These are phyloP conservation scores for Boletus speciosus DNA, from an alignment of 768 basidiomycete species.

Conservation along the genomic window DNA sequence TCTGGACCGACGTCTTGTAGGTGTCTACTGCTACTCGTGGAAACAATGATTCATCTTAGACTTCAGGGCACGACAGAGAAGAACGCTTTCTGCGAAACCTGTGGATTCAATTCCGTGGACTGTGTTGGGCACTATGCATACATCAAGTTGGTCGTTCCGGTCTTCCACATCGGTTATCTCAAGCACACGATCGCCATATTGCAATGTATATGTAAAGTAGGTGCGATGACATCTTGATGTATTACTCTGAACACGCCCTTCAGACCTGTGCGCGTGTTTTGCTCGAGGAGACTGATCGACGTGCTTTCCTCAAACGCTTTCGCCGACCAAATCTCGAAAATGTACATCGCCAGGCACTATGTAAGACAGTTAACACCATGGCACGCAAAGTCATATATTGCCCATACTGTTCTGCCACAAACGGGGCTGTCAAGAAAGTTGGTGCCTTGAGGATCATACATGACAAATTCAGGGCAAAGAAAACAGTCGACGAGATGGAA, in stretches of 20 bases:
- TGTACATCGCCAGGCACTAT: constrained; percentile 76
- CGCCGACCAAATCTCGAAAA: constrained; percentile 89
- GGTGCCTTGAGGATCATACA: constrained; percentile 95
- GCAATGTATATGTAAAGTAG: constrained; percentile 95
- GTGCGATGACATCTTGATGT: neutral
- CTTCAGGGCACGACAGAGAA: constrained; percentile 92
- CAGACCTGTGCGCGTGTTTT: constrained; percentile 91
- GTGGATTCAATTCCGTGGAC: constrained; percentile 85
- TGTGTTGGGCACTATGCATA: constrained; percentile 99
- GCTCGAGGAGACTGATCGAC: constrained; percentile 82
- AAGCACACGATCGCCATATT: constrained; percentile 91
- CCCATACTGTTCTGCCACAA: constrained; percentile 88
- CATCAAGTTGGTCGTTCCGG: constrained; percentile 93
- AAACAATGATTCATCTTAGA: neutral
- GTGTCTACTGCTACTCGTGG: constrained; percentile 21
- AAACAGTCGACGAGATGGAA: constrained; percentile 84
- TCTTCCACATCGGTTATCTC: constrained; percentile 99
- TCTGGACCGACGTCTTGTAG: constrained; percentile 83
- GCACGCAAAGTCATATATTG: constrained; percentile 92
- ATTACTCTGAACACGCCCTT: neutral
- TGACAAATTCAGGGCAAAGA: constrained; percentile 95
- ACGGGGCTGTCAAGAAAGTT: constrained; percentile 95
- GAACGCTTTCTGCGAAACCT: constrained; percentile 89
- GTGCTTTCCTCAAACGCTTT: constrained; percentile 84
- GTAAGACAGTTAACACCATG: constrained; percentile 79